Conservation (phyloP, 2,329 filamentous ascomycete species). For the Salinomyces thailandicus region DNA sequence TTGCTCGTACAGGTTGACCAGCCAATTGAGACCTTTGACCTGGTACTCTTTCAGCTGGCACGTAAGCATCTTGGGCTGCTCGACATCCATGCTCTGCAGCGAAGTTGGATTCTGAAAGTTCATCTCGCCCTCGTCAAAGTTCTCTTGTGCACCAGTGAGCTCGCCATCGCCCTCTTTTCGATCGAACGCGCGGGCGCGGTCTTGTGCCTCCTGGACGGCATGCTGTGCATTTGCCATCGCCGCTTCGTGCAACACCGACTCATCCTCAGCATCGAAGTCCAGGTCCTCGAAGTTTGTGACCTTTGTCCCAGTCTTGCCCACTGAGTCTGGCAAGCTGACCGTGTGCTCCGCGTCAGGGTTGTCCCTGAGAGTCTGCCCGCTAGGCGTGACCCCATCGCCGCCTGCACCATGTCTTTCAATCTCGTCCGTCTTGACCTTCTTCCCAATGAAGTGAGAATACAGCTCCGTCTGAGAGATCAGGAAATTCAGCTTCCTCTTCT, state of each 20-base stretch:
- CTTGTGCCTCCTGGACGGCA: constrained; percentile 86
- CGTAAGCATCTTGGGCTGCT: constrained; percentile 86
- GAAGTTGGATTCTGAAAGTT: constrained; percentile 99
- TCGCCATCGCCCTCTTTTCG: constrained; percentile 52
- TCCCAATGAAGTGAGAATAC: constrained; percentile 98
- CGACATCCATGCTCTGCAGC: constrained; percentile 84
- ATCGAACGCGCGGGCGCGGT: constrained; percentile 89
- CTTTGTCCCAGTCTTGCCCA: constrained; percentile 49
- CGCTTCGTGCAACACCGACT: constrained; percentile 66
- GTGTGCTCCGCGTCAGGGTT: constrained; percentile 33
- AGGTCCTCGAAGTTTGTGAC: constrained; percentile 91
- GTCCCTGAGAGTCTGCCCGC: constrained; percentile 38
- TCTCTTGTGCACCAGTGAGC: constrained; percentile 18
- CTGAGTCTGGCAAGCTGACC: constrained; percentile 38
- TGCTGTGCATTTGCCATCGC: constrained; percentile 94
- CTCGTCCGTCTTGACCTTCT: constrained; percentile 97
- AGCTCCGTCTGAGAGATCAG: constrained; percentile 97
- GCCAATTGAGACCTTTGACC: constrained; percentile 97
- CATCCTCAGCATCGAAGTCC: constrained; percentile 91
- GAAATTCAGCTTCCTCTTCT: constrained; percentile 99
- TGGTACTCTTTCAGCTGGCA: constrained; percentile 97
- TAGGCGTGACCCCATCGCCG: constrained; percentile 50
- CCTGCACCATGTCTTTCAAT: constrained; percentile 85
- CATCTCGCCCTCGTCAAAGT: constrained; percentile 92
- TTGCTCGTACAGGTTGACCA: constrained; percentile 97